These are phyloP conservation scores for Hordeum pubiflorum DNA, from an alignment of 202 grass and related monocot genomes.

Conservation along the genomic window DNA sequence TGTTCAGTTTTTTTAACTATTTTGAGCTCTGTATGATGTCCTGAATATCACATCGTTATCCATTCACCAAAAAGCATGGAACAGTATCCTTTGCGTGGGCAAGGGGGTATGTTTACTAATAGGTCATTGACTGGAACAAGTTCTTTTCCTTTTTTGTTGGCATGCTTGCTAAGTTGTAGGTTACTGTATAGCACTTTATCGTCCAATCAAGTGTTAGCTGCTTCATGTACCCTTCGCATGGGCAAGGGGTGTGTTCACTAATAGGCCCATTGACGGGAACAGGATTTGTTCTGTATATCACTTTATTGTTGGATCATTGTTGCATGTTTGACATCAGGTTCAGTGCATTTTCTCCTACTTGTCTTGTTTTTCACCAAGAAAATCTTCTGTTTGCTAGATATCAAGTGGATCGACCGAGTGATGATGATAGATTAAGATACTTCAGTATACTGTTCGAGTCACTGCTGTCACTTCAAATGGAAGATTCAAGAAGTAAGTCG, in stretches of 20 bases:
- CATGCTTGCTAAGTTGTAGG: not conserved
- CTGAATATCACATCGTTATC: not conserved
- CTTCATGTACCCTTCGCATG: not conserved
- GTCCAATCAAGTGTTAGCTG: not conserved
- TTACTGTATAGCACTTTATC: slow-evolving; percentile 4
- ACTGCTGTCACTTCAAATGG: slow-evolving; percentile 61
- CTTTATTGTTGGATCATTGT: not conserved
- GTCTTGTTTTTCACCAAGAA: slow-evolving; percentile 24
- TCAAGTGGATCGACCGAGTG: slow-evolving; percentile 71
- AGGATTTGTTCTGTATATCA: not conserved
- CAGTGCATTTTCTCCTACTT: slow-evolving; percentile 8
- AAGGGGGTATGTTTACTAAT: not conserved
- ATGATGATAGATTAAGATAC: slow-evolving; percentile 70
- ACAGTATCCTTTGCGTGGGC: not conserved
- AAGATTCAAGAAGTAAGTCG: slow-evolving; percentile 69
- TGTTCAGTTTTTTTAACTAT: not conserved
- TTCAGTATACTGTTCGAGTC: slow-evolving; percentile 59
- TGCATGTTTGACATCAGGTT: not conserved
- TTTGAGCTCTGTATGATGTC: not conserved
- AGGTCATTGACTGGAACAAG: not conserved
- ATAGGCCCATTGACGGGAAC: not conserved
- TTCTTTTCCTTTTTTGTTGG: slow-evolving; percentile 14
- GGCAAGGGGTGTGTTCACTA: not conserved
- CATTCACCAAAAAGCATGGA: slow-evolving; percentile 5
- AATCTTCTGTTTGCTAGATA: slow-evolving; percentile 61